Base-by-base conservation (phyloP, 2,329 filamentous ascomycete species). In the Mycosphaerella sp. region DNA sequence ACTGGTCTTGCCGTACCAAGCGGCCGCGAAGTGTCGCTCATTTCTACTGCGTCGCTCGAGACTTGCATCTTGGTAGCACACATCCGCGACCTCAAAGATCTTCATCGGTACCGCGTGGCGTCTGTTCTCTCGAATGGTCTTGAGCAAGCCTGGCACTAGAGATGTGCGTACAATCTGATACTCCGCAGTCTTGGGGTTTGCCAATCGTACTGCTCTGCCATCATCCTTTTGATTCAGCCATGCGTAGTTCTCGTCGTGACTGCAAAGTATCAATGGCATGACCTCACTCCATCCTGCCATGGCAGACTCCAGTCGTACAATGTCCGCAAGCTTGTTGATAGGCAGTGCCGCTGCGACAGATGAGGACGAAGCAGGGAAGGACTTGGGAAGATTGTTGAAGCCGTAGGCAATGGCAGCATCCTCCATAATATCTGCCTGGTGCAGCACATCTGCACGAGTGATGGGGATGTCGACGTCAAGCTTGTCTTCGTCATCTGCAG, bases 361-460 rank as follows among this genome's bases (percentile, higher is more conserved):
- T 49, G 85, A 86, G 18, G 87, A 86, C 66, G 89, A 90, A 70
- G 84, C 89, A 7, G 90, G 89, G 65, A 91, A 89, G 43, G 85
- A 83, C 46, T 89, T 85, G 1, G 91, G 90, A 14, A 98, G 84
- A 57, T 87, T 89, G 78, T 98, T 98, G 80, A 95, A 98, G 59
- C 94, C 93, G 70, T 97, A 96, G 47, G 89, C 89, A 59, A 98
- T 93, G 36, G 89, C 93, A 16, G 94, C 84, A 67, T 98, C 94
- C 73, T 98, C 93, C 91, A 98, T 98, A 61, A 98, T 87, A 68
- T 98, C 93, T 63, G 89, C 94, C 67, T 96, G 87, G 71, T 98
- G 93, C 28, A 98, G 82, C 37, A 98, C 85, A 69, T 98, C 93
- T 42, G 93, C 91, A 56, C 93, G 82, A 41, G 90, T 97, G 28